Base-by-base conservation (phyloP, 2,329 filamentous ascomycete species). In the Parastagonospora nodorum region DNA sequence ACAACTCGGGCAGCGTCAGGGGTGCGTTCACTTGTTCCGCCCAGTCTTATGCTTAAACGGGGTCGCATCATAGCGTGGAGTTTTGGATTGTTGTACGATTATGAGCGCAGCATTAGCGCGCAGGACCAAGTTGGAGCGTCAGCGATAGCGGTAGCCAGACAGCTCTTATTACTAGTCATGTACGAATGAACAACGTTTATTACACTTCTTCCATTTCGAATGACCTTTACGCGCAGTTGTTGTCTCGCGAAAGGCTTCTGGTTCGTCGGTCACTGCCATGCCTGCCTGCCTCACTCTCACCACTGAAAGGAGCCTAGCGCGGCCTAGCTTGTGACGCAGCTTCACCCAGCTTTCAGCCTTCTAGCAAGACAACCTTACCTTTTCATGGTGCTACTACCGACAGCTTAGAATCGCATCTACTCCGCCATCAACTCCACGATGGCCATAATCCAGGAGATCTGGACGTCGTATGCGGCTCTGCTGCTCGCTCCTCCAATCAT, bases 11-110 rank as follows among this genome's bases (percentile, higher is more conserved):
- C 6, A 45, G 44, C 28, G 75, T 78, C 1, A 64, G 76, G 43
- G 67, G 71, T 33, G 59, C 73, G 4, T 79, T 79, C 37, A 76
- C 72, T 3, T 78, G 77, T 60, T 57, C 60, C 9, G 65, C 70
- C 2, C 35, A 39, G 5, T 54, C 69, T 11, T 75, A 75, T 38
- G 50, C 67, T 36, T 69, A 63, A 37, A 44, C 24, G n/a, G 16
- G 24, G 10, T 14, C 29, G 43, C 45, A 50, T 27, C 27, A 24
- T n/a, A 39, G 32, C 16, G 31, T n/a, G 28, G 28, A 27, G 16
- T 39, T 27, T 40, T 16, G 39, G 15, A 27, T 12, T 30, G 28
- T 38, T 43, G 42, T 33, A 36, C 38, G 28, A 45, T 42, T 27
- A 42, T 24, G 11, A 37, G 16, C 15, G 19, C 10, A 29, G 12